Base-by-base conservation (phyloP, 177 flowering plant species). In the Tripterygium wilfordii region DNA sequence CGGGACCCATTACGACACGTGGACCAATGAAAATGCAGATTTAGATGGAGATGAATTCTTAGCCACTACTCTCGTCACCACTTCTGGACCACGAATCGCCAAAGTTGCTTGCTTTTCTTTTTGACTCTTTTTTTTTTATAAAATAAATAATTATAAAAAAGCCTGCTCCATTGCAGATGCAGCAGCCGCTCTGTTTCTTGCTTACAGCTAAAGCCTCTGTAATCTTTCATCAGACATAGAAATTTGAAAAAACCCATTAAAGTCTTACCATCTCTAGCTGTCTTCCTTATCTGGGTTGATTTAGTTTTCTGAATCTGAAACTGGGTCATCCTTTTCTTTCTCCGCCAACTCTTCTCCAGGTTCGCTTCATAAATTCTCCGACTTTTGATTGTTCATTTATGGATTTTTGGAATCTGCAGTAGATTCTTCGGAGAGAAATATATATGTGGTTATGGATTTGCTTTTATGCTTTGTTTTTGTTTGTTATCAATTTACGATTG, bases 1-100 rank as follows among this genome's bases (percentile, higher is more conserved):
- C 12, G 8, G 8, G 8, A 30, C 33, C 33, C 33, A 6, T 12
- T 7, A 7, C 33, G 7, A 7, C 7, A 61, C 51, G 51, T 56
- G 62, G 50, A n/a, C 52, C 57, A 61, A 64, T 57, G 36, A 33
- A 4, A 24, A 12, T 26, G 13, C 18, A 51, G 66, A 33, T 57
- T 65, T 58, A 43, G 66, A 65, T 69, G 74, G 62, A 54, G 60
- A n/a, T n/a, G n/a, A 27, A 14, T 28, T 61, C 43, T 58, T 33
- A 37, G 32, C 67, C 70, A 61, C 74, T 17, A 58, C 33, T 42
- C 12, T 49, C 25, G 32, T 1, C 42, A 3, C 27, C 20, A 2
- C 9, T 66, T 53, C 52, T 52, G 49, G 28, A 53, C 66, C 74
- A 61, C 64, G 41, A 51, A 31, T 24, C 25, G 21, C 37, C 26